These are phyloP conservation scores for Pichia pseudocactophila DNA, from an alignment of 805 yeast genomes.

Conservation along the genomic window DNA sequence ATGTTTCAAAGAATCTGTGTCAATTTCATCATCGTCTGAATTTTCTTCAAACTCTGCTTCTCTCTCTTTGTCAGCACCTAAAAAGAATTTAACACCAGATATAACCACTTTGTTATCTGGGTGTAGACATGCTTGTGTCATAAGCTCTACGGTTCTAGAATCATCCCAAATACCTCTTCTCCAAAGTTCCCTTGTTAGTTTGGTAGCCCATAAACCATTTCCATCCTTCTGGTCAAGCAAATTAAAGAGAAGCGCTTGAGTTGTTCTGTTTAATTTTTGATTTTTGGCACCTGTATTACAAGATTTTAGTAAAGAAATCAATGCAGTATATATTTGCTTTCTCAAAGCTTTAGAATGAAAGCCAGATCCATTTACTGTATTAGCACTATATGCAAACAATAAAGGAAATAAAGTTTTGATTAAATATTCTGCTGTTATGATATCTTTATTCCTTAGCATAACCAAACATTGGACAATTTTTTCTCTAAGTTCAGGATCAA, in stretches of 20 bases:
- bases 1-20: conserved; percentile 67
- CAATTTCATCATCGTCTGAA: conserved; percentile 53
- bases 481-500: conserved; percentile 81
- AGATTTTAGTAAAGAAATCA: conserved; percentile 68
- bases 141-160: conserved; percentile 90
- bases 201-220: conserved; percentile 90
- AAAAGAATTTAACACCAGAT: conserved; percentile 84
- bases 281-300: conserved; percentile 85
- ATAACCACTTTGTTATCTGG: conserved; percentile 78
- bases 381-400: conserved; percentile 55
- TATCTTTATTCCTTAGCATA: conserved; percentile 80
- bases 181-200: conserved; percentile 92
- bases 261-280: conserved; percentile 79
- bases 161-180: conserved; percentile 98
- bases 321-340: conserved; percentile 69
- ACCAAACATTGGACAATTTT: conserved; percentile 84
- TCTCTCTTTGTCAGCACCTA: conserved; percentile 92
- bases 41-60: conserved; percentile 77
- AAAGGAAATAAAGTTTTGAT: conserved; percentile 87
- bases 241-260: conserved; percentile 88
- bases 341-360: conserved; percentile 76
- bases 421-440: conserved; percentile 68
- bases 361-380: conserved; percentile 36
- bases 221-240: conserved; percentile 73
- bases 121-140: conserved; percentile 92